A percentile compares a stretch with the other conserved stretches of the same genome.
phyloP scores from a whole-genome alignment of 805 yeast species.

The Kazachstania bromeliacearum region DNA sequence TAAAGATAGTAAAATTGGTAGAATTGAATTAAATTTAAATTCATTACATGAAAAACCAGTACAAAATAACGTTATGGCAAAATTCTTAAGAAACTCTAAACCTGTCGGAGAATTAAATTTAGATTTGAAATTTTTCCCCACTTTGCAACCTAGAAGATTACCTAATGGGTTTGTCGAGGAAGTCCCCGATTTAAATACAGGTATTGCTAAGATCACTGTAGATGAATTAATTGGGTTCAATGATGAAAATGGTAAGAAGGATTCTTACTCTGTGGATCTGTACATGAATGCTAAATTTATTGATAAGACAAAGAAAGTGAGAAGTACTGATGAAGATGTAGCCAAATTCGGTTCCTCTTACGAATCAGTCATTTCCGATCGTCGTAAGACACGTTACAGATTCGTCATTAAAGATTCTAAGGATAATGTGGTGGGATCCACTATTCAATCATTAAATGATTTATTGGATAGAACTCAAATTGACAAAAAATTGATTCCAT shows the following conservation, averaged over 20 bases:
- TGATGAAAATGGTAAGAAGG: constrained; percentile 42
- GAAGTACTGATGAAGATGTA: constrained; percentile 48
- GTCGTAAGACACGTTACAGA: constrained; percentile 59
- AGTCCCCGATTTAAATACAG: constrained; percentile 89
- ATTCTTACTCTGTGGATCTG: constrained; percentile 62
- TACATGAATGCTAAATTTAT: constrained; percentile 53
- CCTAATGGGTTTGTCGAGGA: constrained; percentile 79
- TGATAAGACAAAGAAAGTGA: constrained; percentile 40
- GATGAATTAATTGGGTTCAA: constrained; percentile 32
- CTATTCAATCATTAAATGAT: constrained; percentile 49
- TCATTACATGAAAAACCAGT: constrained; percentile 45
- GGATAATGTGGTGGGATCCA: constrained; percentile 47
- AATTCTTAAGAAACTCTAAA: constrained; percentile 72
- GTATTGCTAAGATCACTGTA: constrained; percentile 56
- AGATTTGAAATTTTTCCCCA: constrained; percentile 69
- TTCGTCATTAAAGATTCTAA: constrained; percentile 57
- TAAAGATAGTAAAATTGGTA: constrained; percentile 76
- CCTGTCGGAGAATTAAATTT: constrained; percentile 67
- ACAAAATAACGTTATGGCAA: constrained; percentile 40
- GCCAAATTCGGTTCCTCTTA: constrained; percentile 57
- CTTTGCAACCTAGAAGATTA: constrained; percentile 46
- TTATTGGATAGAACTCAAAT: constrained; percentile 70
- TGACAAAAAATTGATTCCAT: constrained; percentile 68
- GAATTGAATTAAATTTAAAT: constrained; percentile 64
- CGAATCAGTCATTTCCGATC: constrained; percentile 65